Evolutionary conservation across 148 eudicot genomes (phyloP).

Genomic region (Arbutus unedo): DNA sequence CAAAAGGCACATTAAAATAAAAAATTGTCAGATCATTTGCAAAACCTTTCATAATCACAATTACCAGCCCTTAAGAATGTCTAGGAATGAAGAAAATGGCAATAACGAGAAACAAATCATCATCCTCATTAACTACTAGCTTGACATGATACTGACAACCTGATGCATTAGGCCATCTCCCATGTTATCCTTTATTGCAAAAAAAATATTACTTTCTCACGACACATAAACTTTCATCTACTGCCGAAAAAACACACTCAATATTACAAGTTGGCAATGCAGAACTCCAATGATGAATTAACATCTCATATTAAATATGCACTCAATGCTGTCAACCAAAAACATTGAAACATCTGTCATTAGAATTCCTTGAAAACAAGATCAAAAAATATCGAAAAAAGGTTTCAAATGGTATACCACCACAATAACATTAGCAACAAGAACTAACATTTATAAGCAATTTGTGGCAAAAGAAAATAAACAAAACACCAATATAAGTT

Average conservation of each 20-base stretch:
- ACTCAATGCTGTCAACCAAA: background rate
- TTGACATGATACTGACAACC: background rate
- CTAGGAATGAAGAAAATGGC: background rate
- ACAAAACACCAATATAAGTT: background rate
- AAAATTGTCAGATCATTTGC: background rate
- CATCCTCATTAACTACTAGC: background rate
- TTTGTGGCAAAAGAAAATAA: background rate
- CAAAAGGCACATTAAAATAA: background rate
- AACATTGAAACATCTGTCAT: background rate
- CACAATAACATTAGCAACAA: background rate
- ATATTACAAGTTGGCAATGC: background rate
- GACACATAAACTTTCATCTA: background rate
- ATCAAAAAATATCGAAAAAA: background rate
- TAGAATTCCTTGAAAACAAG: background rate
- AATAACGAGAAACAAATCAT: background rate
- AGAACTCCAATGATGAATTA: background rate
- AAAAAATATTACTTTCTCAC: background rate
- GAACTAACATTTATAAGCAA: constrained; percentile 5
- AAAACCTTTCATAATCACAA: background rate
- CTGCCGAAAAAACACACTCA: background rate
- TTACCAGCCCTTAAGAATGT: background rate
- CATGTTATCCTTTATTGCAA: background rate
- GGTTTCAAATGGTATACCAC: background rate
- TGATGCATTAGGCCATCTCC: background rate
- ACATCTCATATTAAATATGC: too few relatives aligned